phyloP scores from a whole-genome alignment of 2,329 filamentous ascomycete species.

The Lecanoromycetidae sp. region DNA sequence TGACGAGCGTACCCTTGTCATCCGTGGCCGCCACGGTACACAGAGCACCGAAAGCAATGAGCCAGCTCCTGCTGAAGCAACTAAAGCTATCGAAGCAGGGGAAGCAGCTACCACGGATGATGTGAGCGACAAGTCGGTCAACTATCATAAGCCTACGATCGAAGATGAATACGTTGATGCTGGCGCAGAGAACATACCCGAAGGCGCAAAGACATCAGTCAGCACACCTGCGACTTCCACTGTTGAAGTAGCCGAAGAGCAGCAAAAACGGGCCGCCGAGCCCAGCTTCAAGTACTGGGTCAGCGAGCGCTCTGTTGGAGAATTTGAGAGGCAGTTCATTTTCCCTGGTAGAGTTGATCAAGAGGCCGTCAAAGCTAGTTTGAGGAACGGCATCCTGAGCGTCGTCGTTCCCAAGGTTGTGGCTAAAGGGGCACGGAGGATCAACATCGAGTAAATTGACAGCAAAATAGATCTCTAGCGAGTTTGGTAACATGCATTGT shows the following conservation, averaged over 20 bases:
- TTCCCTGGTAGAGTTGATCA: constrained; percentile 48
- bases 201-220: constrained; percentile 10
- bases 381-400: constrained; percentile 49
- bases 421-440: constrained; percentile 38
- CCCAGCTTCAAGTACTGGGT: constrained; percentile 42
- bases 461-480: too few species aligned
- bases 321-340: constrained; percentile 47
- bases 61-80: neutral
- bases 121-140: constrained; percentile 14
- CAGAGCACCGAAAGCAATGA: constrained; percentile 1
- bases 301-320: constrained; percentile 46
- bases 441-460: constrained; percentile 40
- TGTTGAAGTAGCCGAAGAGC: constrained; percentile 19
- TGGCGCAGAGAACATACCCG: constrained; percentile 16
- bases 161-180: constrained; percentile 33
- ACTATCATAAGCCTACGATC: constrained; percentile 32
- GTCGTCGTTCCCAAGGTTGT: constrained; percentile 46
- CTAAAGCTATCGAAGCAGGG: constrained; percentile 17
- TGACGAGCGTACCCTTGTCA: constrained; percentile 35
- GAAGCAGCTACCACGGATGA: constrained; percentile 19
- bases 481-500: neutral
- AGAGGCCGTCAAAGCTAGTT: constrained; percentile 46
- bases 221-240: constrained; percentile 6
- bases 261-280: constrained; percentile 21
- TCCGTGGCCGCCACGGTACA: constrained; percentile 31